Evolutionary conservation across 352 stramenopile species (phyloP).

Genomic region (Pythium rhizo-oryzae): DNA sequence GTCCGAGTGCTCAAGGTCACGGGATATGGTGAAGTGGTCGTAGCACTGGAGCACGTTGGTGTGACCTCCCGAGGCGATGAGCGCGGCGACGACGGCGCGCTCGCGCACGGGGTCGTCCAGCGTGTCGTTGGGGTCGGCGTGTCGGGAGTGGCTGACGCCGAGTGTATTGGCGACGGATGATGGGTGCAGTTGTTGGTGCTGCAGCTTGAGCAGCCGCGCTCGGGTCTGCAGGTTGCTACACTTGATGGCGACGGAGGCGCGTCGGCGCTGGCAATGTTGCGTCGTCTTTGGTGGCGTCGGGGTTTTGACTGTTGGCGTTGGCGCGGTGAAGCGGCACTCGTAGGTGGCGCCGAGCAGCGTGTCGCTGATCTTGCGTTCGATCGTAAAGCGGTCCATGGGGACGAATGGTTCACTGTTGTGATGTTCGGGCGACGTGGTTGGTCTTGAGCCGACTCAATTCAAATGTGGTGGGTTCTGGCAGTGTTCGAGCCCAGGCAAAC

Average conservation of each 20-base stretch:
- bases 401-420: not conserved
- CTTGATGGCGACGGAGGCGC: constrained; percentile 14
- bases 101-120: constrained; percentile 18
- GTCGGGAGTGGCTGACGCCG: no score
- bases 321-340: constrained; percentile 8
- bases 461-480: no score
- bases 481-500: no score
- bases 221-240: constrained; percentile 5
- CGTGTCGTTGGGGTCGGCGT: not conserved
- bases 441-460: no score
- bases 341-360: constrained; percentile 24
- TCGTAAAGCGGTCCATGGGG: constrained; percentile 17
- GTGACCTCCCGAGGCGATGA: constrained; percentile 27
- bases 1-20: no score
- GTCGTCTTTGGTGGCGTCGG: not conserved
- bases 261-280: not conserved
- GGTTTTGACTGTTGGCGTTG: not conserved
- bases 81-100: constrained; percentile 7
- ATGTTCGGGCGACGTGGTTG: no score
- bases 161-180: no score
- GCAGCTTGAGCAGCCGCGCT: not conserved
- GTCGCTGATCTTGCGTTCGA: constrained; percentile 27
- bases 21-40: constrained; percentile 31
- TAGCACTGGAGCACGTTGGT: constrained; percentile 27
- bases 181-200: no score